These are phyloP conservation scores for Cystofilobasidium capitatum DNA, from an alignment of 768 basidiomycete species.

Conservation along the genomic window DNA sequence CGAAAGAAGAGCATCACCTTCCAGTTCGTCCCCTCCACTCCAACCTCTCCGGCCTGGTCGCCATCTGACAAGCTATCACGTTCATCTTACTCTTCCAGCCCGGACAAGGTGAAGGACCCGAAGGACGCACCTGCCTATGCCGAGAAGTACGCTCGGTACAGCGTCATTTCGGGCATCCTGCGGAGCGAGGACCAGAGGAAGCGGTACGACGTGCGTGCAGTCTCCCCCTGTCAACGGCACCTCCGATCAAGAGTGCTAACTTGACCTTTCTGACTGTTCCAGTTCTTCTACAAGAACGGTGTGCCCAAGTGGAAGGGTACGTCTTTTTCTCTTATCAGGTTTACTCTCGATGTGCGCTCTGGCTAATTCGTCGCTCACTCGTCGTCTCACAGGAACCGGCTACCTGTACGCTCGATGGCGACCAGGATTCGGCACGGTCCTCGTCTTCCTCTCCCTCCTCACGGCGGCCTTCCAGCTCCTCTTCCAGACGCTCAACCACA, in stretches of 20 bases:
- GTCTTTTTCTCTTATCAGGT: constrained; percentile 6
- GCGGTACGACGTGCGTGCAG: constrained; percentile 49
- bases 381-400: constrained; percentile 57
- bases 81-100: constrained; percentile 46
- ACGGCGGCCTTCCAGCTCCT: constrained; percentile 75
- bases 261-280: constrained; percentile 36
- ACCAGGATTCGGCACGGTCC: constrained; percentile 76
- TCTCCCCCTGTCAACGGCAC: background rate
- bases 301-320: constrained; percentile 83
- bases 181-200: constrained; percentile 64
- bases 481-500: constrained; percentile 67
- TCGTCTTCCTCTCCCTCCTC: constrained; percentile 63
- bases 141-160: constrained; percentile 83
- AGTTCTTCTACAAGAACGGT: constrained; percentile 86
- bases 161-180: constrained; percentile 73
- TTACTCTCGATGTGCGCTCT: background rate
- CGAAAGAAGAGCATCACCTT: constrained; percentile 78
- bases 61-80: background rate
- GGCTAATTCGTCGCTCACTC: background rate
- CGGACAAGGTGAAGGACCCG: constrained; percentile 74
- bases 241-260: background rate
- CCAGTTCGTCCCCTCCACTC: constrained; percentile 52
- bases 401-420: constrained; percentile 95
- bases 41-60: background rate
- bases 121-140: constrained; percentile 61